Conservation (phyloP, 768 basidiomycete genomes). For the Trametes sanguinea region DNA sequence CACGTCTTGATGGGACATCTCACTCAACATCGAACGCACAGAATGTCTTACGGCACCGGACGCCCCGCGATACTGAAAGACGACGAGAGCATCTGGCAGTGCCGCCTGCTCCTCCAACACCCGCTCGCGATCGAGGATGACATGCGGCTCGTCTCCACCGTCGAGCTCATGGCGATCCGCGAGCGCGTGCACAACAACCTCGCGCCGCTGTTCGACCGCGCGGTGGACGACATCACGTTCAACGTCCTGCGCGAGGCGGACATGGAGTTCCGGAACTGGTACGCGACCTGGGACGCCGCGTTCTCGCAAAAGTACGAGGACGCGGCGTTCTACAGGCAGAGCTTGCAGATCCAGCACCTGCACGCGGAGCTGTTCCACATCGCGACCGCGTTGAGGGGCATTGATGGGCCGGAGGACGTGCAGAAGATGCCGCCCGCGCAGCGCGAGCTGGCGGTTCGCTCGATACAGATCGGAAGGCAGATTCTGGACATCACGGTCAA, state of each 20-base stretch:
- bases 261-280: slow-evolving; percentile 80
- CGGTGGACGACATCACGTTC: slow-evolving; percentile 76
- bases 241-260: slow-evolving; percentile 72
- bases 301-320: slow-evolving; percentile 84
- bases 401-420: slow-evolving; percentile 85
- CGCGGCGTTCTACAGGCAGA: slow-evolving; percentile 90
- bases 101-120: slow-evolving; percentile 78
- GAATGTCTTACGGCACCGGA: slow-evolving; percentile 93
- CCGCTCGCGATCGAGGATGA: slow-evolving; percentile 91
- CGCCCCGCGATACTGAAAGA: slow-evolving; percentile 91
- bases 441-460: slow-evolving; percentile 75
- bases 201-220: slow-evolving; percentile 69
- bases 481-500: slow-evolving; percentile 85
- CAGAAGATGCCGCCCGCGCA: slow-evolving; percentile 80
- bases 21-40: slow-evolving; percentile 36
- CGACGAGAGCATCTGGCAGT: slow-evolving; percentile 86
- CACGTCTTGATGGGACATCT: background rate
- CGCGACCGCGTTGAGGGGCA: slow-evolving; percentile 78
- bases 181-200: slow-evolving; percentile 84
- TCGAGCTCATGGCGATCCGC: slow-evolving; percentile 88
- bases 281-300: slow-evolving; percentile 72
- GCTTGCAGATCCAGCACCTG: slow-evolving; percentile 82
- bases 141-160: slow-evolving; percentile 92
- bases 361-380: slow-evolving; percentile 86
- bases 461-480: slow-evolving; percentile 79